phyloP scores from a whole-genome alignment of 2,329 filamentous ascomycete species.

The Phoma sp. region DNA sequence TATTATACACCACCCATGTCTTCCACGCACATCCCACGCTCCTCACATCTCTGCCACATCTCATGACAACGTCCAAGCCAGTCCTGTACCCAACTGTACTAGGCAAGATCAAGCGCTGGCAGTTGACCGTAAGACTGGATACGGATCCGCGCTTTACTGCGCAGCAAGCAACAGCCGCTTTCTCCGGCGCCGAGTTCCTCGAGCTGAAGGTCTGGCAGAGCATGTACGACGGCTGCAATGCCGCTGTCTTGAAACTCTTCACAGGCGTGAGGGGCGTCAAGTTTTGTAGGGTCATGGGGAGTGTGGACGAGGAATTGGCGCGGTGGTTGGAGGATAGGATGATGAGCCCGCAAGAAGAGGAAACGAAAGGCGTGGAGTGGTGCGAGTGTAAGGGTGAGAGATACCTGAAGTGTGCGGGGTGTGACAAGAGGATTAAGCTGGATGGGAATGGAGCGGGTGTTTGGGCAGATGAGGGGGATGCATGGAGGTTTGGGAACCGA shows the following conservation, averaged over 20 bases:
- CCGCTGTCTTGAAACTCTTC: constrained; percentile 54
- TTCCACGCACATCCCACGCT: constrained; percentile 60
- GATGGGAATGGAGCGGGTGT: constrained; percentile 14
- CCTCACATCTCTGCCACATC: constrained; percentile 54
- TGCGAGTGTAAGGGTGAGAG: constrained; percentile 35
- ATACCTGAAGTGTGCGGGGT: constrained; percentile 42
- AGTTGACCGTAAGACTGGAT: constrained; percentile 58
- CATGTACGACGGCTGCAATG: constrained; percentile 49
- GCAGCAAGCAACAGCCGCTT: constrained; percentile 51
- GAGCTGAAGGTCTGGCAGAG: constrained; percentile 60
- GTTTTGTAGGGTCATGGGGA: constrained; percentile 52
- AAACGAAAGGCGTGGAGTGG: constrained; percentile 24
- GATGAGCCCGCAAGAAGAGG: constrained; percentile 46
- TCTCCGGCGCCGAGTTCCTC: constrained; percentile 56
- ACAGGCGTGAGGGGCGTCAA: constrained; percentile 56
- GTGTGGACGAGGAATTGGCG: constrained; percentile 53
- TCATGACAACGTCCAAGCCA: constrained; percentile 46
- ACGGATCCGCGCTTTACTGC: constrained; percentile 57
- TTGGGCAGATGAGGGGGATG: constrained; percentile 28
- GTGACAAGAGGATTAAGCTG: constrained; percentile 20
- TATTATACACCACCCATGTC: constrained; percentile 59
- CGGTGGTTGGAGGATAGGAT: constrained; percentile 55
- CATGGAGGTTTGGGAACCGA: constrained; percentile 33
- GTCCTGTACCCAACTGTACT: constrained; percentile 45
- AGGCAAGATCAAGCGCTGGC: constrained; percentile 53